phyloP scores from a whole-genome alignment of 257 asterid species.

The Forsythia viridissima region DNA sequence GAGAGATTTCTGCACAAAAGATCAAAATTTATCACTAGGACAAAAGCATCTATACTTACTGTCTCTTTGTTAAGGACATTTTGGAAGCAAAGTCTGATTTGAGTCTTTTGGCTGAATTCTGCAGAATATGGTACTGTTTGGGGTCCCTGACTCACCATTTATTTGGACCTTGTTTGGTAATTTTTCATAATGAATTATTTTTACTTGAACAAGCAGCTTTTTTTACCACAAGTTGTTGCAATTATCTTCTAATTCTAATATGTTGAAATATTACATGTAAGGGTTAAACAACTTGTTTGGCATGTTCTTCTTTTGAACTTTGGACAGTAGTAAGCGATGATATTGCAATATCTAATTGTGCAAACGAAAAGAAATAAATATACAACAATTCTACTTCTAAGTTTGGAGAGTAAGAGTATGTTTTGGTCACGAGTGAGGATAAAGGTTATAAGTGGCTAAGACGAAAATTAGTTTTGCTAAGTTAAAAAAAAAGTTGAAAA shows the following conservation, averaged over 20 bases:
- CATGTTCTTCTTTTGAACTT: not conserved
- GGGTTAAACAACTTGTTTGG: not conserved
- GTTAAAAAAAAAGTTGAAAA: too few relatives aligned
- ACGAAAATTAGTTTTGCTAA: too few relatives aligned
- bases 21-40: not conserved
- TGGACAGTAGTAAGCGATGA: not conserved
- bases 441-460: not conserved
- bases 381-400: not conserved
- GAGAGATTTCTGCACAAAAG: constrained; percentile 15
- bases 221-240: not conserved
- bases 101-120: constrained; percentile 19
- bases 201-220: not conserved
- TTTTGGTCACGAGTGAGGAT: not conserved
- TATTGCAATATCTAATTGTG: not conserved
- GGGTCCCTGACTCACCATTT: constrained; percentile 5
- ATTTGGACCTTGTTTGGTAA: not conserved
- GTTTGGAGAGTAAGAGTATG: not conserved
- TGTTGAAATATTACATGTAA: too few relatives aligned
- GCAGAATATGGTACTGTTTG: constrained; percentile 13
- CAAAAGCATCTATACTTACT: constrained; percentile 22
- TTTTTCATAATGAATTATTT: not conserved
- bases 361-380: not conserved
- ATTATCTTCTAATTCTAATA: not conserved
- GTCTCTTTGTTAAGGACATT: constrained; percentile 34
- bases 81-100: constrained; percentile 16